phyloP scores from a whole-genome alignment of 2,329 filamentous ascomycete species.

The Arthrobotrys entomopaga region DNA sequence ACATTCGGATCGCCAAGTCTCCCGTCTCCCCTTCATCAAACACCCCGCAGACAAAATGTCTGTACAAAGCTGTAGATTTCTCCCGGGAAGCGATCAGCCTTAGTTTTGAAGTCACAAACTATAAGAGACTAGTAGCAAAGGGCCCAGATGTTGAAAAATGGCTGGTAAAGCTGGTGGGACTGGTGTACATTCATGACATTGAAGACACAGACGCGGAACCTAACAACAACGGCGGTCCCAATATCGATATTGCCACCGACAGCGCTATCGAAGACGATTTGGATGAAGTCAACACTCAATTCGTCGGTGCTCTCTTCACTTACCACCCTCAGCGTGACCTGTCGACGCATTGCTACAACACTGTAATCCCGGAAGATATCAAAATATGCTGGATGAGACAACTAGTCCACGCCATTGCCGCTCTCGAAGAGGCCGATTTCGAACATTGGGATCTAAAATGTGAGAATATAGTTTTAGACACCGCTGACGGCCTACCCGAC shows the following conservation, averaged over 20 bases:
- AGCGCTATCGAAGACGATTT: constrained; percentile 35
- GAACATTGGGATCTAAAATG: constrained; percentile 54
- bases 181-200: constrained; percentile 47
- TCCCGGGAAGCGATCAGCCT: constrained; percentile 42
- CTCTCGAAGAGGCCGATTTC: constrained; percentile 43
- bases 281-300: constrained; percentile 40
- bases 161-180: constrained; percentile 39
- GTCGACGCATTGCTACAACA: constrained; percentile 32
- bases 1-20: constrained; percentile 46
- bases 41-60: constrained; percentile 30
- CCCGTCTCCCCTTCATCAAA: constrained; percentile 3
- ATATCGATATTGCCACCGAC: constrained; percentile 6
- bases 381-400: constrained; percentile 50
- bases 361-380: constrained; percentile 35
- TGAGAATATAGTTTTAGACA: constrained; percentile 52
- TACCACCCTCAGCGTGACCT: constrained; percentile 46
- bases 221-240: no score
- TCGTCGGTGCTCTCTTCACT: constrained; percentile 44
- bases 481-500: constrained; percentile 41
- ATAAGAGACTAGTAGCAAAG: constrained; percentile 45
- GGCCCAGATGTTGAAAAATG: constrained; percentile 38
- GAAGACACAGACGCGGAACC: constrained; percentile 4
- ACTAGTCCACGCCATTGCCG: constrained; percentile 41
- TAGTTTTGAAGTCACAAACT: constrained; percentile 50
- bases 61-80: constrained; percentile 50